These are phyloP conservation scores for Capsicum pubescens DNA, from an alignment of 257 asterid genomes.

Conservation along the genomic window DNA sequence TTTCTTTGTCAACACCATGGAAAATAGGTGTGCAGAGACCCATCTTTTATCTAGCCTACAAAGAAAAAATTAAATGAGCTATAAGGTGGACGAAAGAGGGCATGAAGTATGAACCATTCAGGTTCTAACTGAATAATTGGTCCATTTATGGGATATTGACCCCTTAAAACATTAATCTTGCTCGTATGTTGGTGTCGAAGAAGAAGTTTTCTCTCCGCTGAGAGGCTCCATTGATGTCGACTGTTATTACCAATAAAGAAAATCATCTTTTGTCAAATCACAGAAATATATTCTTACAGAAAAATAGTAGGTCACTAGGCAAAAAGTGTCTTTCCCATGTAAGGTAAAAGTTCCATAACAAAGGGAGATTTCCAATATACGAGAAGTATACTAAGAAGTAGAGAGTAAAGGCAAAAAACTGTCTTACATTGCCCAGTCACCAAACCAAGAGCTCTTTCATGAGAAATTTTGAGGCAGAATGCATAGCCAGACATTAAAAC, in stretches of 20 bases:
- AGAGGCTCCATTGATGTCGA: slow-evolving; percentile 60
- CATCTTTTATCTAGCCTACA: slow-evolving; percentile 96
- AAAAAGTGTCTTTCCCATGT: not conserved
- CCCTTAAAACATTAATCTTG: slow-evolving; percentile 87
- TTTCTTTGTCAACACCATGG: slow-evolving; percentile 73
- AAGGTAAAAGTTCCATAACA: slow-evolving; percentile 25
- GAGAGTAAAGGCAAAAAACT: slow-evolving; percentile 24
- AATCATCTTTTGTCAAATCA: not conserved
- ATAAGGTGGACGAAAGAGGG: not conserved
- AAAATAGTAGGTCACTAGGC: not conserved
- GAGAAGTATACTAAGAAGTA: not conserved
- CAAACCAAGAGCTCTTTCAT: slow-evolving; percentile 83
- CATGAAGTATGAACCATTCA: slow-evolving; percentile 24
- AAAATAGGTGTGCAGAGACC: slow-evolving; percentile 92
- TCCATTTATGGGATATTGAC: slow-evolving; percentile 83
- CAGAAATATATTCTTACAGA: slow-evolving; percentile 24
- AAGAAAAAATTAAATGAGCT: slow-evolving; percentile 8
- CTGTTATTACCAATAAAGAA: slow-evolving; percentile 45
- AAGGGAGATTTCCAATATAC: not conserved
- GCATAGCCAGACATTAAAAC: slow-evolving; percentile 90
- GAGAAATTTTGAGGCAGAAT: slow-evolving; percentile 89
- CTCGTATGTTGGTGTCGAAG: slow-evolving; percentile 83
- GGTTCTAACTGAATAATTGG: slow-evolving; percentile 76
- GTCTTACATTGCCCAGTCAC: slow-evolving; percentile 62
- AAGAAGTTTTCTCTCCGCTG: slow-evolving; percentile 75